Evolutionary conservation across 148 eudicot genomes (phyloP).

Genomic region (Pouteria glomerata): DNA sequence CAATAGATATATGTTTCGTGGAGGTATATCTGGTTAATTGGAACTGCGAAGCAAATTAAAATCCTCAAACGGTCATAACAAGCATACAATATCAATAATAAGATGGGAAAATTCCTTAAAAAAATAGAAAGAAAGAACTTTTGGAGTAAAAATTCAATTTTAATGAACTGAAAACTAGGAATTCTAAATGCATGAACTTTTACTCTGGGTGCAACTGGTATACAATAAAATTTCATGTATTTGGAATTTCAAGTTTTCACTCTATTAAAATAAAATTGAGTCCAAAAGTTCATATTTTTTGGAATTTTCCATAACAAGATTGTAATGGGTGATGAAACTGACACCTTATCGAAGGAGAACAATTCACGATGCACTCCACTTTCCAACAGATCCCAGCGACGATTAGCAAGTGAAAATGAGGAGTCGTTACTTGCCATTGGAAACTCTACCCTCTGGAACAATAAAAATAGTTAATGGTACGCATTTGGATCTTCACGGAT

Average conservation of each 20-base stretch:
- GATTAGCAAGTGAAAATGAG: slow-evolving; percentile 80
- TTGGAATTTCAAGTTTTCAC: too few species aligned
- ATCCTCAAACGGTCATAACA: not conserved
- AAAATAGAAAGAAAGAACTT: too few species aligned
- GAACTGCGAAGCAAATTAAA: not conserved
- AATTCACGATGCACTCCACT: slow-evolving; percentile 48
- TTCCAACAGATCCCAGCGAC: slow-evolving; percentile 74
- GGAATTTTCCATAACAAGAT: not conserved
- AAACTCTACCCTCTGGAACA: slow-evolving; percentile 79
- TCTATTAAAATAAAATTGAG: too few species aligned
- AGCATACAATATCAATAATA: too few species aligned
- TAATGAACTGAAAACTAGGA: too few species aligned
- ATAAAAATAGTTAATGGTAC: slow-evolving; percentile 9
- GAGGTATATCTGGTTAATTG: not conserved
- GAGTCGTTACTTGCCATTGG: slow-evolving; percentile 70
- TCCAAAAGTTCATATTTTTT: too few species aligned
- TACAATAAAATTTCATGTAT: too few species aligned
- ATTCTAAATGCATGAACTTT: too few species aligned
- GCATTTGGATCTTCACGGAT: not conserved
- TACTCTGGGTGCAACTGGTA: too few species aligned
- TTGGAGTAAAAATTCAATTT: too few species aligned
- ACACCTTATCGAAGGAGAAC: slow-evolving; percentile 79
- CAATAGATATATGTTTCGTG: not conserved
- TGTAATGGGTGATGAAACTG: not conserved
- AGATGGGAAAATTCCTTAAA: too few species aligned